phyloP scores from a whole-genome alignment of 2,329 filamentous ascomycete genomes.

The Talaromyces funiculosus region DNA sequence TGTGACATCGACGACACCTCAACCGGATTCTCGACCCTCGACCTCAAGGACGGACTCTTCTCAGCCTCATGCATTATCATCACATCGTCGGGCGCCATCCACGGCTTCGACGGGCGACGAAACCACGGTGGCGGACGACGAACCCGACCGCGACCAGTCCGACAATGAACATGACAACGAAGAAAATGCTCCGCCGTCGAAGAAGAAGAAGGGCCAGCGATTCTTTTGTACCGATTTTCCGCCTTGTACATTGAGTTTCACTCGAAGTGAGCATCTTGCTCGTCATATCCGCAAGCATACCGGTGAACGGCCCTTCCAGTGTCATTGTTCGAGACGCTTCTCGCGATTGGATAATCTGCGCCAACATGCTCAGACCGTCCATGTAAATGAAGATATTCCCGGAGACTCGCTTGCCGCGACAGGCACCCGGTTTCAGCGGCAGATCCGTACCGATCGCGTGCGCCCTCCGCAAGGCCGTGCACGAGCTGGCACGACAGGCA shows the following conservation, averaged over 20 bases:
- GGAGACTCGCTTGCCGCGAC: constrained; percentile 88
- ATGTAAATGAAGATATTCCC: constrained; percentile 95
- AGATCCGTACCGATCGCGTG: constrained; percentile 81
- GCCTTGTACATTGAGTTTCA: constrained; percentile 90
- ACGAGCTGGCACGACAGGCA: constrained; percentile 71
- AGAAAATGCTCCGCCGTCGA: constrained; percentile 58
- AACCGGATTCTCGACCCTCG: constrained; percentile 23
- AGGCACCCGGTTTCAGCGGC: constrained; percentile 84
- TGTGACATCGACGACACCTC: constrained; percentile 54
- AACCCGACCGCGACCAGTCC: constrained; percentile 59
- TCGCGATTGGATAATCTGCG: constrained; percentile 90
- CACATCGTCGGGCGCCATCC: constrained; percentile 37
- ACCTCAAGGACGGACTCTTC: constrained; percentile 35
- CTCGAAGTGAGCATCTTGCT: constrained; percentile 88
- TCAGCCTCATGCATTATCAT: constrained; percentile 23
- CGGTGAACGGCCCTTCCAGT: constrained; percentile 92
- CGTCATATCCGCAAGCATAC: constrained; percentile 98
- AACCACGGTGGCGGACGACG: constrained; percentile 70
- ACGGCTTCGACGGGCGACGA: constrained; percentile 50
- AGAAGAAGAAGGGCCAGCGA: constrained; percentile 94
- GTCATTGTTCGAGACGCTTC: constrained; percentile 88
- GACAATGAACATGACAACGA: constrained; percentile 53
- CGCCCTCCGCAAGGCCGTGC: constrained; percentile 64
- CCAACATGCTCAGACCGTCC: constrained; percentile 95
- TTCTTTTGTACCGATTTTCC: constrained; percentile 97